phyloP scores from a whole-genome alignment of 2,329 filamentous ascomycete genomes.

The Dothistroma septosporum region DNA sequence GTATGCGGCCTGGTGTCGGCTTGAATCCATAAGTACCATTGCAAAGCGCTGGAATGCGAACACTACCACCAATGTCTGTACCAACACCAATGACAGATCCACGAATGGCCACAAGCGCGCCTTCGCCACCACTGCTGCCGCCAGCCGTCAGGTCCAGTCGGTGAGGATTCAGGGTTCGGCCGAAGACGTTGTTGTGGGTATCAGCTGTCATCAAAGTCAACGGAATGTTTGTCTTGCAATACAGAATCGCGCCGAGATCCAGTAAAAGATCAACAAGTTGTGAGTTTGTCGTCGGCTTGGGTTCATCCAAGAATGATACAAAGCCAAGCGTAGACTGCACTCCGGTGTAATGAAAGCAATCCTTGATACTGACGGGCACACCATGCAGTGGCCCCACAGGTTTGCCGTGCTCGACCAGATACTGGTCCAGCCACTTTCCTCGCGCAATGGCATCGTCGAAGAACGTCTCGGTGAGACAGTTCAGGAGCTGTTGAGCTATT shows the following conservation, averaged over 20 bases:
- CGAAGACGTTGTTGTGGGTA: constrained; percentile 38
- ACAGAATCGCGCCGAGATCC: constrained; percentile 47
- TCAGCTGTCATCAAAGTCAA: constrained; percentile 43
- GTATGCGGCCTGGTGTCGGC: constrained; percentile 17
- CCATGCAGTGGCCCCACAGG: constrained; percentile 41
- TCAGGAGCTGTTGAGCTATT: constrained; percentile 35
- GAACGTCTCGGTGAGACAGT: constrained; percentile 36
- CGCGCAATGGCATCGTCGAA: constrained; percentile 40
- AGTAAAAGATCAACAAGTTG: constrained; percentile 38
- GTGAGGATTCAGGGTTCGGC: constrained; percentile 55
- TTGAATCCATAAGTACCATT: constrained; percentile 35
- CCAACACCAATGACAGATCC: constrained; percentile 59
- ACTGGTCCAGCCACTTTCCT: constrained; percentile 25
- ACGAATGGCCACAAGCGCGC: constrained; percentile 55
- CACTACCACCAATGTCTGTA: constrained; percentile 58
- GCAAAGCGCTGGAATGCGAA: constrained; percentile 85
- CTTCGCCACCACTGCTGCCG: constrained; percentile 64
- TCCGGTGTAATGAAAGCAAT: constrained; percentile 59
- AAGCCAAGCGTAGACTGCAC: constrained; percentile 58
- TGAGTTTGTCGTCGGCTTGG: constrained; percentile 30
- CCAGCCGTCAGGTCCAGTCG: constrained; percentile 59
- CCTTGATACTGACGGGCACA: constrained; percentile 55
- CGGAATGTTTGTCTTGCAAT: constrained; percentile 53
- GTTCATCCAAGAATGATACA: constrained; percentile 39
- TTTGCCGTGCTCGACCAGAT: constrained; percentile 19